Percentiles rank a stretch among this genome's conserved stretches.
These are phyloP conservation scores for Cryptomeria japonica DNA, from an alignment of 75 land plant species.

Conservation along the genomic window DNA sequence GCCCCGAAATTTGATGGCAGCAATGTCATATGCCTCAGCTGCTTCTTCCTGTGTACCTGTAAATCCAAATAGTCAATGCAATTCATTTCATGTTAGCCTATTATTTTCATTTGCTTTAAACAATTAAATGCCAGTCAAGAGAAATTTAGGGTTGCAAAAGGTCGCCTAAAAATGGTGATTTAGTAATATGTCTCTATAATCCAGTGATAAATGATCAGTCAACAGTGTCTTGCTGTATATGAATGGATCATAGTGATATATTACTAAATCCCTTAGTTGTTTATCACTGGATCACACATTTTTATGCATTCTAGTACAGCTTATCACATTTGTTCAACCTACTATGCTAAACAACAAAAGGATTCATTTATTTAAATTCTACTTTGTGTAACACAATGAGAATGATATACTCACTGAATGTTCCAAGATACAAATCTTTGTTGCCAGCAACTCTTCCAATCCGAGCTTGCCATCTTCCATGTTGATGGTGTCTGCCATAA, in stretches of 20 bases:
- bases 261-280: neutral
- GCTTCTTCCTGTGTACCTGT: conserved; percentile 86
- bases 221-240: neutral
- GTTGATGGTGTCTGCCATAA: conserved; percentile 77
- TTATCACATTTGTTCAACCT: neutral
- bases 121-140: neutral
- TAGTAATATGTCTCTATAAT: neutral
- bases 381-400: neutral
- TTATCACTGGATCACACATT: neutral
- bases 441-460: conserved; percentile 89
- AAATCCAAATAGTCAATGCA: neutral
- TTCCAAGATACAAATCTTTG: conserved; percentile 82
- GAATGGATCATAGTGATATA: neutral
- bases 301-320: neutral
- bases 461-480: conserved; percentile 89
- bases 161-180: neutral
- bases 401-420: conserved; percentile 66
- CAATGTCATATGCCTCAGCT: conserved; percentile 89
- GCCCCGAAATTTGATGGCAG: conserved; percentile 84
- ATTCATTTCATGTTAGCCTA: neutral
- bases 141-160: neutral
- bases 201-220: neutral
- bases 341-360: neutral
- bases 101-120: neutral
- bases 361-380: neutral